Conservation (phyloP, 345 rosid species). For the Syzygium grande region DNA sequence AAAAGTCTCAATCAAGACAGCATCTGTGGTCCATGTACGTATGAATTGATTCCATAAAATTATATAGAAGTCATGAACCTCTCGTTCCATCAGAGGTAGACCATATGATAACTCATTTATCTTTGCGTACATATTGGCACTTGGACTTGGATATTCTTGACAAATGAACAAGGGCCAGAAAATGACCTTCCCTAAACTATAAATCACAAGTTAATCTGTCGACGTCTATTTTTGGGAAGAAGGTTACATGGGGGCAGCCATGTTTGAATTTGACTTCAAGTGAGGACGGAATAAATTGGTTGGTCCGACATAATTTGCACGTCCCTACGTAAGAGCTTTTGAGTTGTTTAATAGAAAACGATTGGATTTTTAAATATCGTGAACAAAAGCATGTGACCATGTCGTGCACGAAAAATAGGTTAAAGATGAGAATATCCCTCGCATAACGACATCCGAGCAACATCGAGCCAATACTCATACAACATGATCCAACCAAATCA, state of each 20-base stretch:
- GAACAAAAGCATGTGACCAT: background rate
- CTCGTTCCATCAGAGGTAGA: no score
- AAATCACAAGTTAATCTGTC: no score
- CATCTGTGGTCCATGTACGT: no score
- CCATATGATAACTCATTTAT: no score
- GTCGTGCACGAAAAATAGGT: background rate
- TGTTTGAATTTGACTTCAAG: background rate
- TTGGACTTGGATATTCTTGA: background rate
- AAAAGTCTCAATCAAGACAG: no score
- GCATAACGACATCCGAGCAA: background rate
- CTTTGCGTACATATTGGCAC: background rate
- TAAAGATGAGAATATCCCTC: no score
- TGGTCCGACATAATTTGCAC: background rate
- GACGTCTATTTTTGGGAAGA: no score
- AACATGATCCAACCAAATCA: no score
- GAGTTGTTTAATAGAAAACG: background rate
- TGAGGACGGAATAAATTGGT: background rate
- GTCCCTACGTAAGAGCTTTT: background rate
- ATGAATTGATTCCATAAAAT: no score
- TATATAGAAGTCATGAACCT: no score
- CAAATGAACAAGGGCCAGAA: background rate
- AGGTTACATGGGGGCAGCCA: background rate
- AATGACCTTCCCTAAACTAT: no score
- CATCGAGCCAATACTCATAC: background rate
- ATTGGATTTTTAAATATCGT: background rate